Base-by-base conservation (phyloP, 2,329 filamentous ascomycete species). In the Polychaeton citri region DNA sequence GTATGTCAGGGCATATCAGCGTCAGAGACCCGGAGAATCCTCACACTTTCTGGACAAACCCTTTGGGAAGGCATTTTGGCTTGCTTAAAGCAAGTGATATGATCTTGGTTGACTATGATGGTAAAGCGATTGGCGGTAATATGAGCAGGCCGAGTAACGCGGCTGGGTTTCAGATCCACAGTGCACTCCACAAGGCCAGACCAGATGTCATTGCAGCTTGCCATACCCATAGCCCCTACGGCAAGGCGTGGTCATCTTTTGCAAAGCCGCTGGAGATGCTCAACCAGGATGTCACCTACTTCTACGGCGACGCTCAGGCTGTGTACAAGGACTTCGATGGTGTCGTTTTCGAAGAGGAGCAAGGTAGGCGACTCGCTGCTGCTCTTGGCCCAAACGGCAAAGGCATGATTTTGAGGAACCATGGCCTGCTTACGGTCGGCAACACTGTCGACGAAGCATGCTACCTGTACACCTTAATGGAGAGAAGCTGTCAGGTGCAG, bases 401-500 rank as follows among this genome's bases (percentile, higher is more conserved):
- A 53, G 78, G 68, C 1, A 66, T 74, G 43, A 75, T 84, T 32
- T 59, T 84, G 34, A 64, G 77, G 44, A 85, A 84, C 52, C 80
- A 85, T 56, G 81, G 81, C 0, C 59, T 86, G 21, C 57, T 85
- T 34, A 81, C 77, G 0, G 79, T 82, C 0, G 81, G 81, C 3
- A 49, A 56, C 5, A 85, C 80, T 0, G 79, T 85, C 2, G 80
- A 85, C 50, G 80, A 85, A 56, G 80, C 80, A 1, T 75, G 74
- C 0, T 85, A 77, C 54, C 55, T 83, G 35, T 80, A 82, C 51
- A 74, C 72, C 0, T 59, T 79, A 31, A 65, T 83, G 54, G 80
- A 85, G 55, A 66, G 77, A 33, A 74, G 71, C 32, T 84, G 80
- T 52, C 67, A 74, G 38, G 69, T 81, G 20, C 79, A 85, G 59